Evolutionary conservation across 352 stramenopile genomes (phyloP), one percentile per base, ranked within the genome.

Genomic region (Pythium periplocum): DNA sequence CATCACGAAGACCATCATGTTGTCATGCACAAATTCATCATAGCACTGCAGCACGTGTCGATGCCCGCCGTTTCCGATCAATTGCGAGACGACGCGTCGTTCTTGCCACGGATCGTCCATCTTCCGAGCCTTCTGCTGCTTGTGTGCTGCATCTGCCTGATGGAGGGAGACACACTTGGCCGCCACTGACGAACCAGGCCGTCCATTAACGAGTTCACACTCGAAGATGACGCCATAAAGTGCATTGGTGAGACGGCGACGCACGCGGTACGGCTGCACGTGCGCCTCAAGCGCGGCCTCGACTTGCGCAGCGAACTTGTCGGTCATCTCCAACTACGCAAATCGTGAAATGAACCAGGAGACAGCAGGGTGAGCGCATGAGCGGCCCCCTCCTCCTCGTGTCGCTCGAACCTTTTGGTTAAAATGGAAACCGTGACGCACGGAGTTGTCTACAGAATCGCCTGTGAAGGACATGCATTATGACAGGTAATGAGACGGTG

Each of bases 111-210:
- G 46, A 31, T 45, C 38, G 35, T 54, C 48, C 35, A 54, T 54
- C 35, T 36, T 45, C 8, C 48, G 48, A 26, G 17, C 17, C 34
- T 44, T 31, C 17, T 12, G 4, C 3, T 9, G 4, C 12, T 11
- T 54, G 26, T 3, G 12, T 4, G 48, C 48, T 10, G 3, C 6
- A 6, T 34, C 34, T 38, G 41, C 53, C 7, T 40, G 36, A 4
- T 31, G n/a, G 30, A 59, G 53, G 7, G 53, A 59, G 53, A 59
- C 10, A 8, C 42, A 46, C 53, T 59, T 59, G 53, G 48, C 45
- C 10, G 44, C 53, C 4, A 59, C 49, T 26, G 37, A n/a, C 12
- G 17, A 11, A 33, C 38, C 26, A n/a, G n/a, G 10, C 1, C 26
- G 38, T 45, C 30, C 17, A 17, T 11, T 30, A 9, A 12, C 43